Conservation (phyloP, 2,329 filamentous ascomycete species). For the Colletotrichum acutatum region DNA sequence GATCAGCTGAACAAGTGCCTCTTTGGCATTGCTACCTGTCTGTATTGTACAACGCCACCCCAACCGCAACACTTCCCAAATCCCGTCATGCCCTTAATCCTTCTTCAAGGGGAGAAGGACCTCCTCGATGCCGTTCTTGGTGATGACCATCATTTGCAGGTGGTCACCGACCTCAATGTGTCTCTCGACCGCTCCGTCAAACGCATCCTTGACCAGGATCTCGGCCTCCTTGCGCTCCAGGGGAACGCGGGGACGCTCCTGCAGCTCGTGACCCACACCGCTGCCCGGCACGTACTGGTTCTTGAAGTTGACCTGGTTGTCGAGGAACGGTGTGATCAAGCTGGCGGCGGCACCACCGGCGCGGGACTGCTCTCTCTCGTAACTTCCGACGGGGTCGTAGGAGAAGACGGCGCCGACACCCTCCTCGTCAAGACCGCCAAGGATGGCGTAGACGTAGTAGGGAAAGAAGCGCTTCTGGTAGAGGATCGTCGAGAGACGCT, state of each 20-base stretch:
- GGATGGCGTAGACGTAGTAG: conserved; percentile 95
- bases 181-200: conserved; percentile 96
- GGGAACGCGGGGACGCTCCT: conserved; percentile 76
- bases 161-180: conserved; percentile 99
- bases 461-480: conserved; percentile 99
- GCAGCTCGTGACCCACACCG: conserved; percentile 82
- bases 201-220: conserved; percentile 93
- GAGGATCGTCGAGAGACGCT: conserved; percentile 93
- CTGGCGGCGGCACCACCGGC: conserved; percentile 92
- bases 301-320: conserved; percentile 99
- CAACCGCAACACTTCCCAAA: not conserved
- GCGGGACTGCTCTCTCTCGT: conserved; percentile 96
- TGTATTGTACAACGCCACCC: conserved; percentile 31
- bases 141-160: conserved; percentile 95
- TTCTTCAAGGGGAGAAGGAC: conserved; percentile 86
- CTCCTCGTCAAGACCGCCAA: conserved; percentile 93
- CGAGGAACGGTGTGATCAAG: conserved; percentile 98
- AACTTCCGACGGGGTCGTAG: conserved; percentile 97
- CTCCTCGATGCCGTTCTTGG: conserved; percentile 89
- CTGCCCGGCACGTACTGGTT: conserved; percentile 95
- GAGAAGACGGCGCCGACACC: conserved; percentile 95
- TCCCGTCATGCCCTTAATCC: conserved; percentile 67
- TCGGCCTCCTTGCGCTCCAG: conserved; percentile 81
- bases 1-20: conserved; percentile 25
- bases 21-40: conserved; percentile 33